Evolutionary conservation across 192 early-diverging fungal genomes (phyloP), one percentile per base, ranked within the genome.

Genomic region (Backusella liffmaniae): DNA sequence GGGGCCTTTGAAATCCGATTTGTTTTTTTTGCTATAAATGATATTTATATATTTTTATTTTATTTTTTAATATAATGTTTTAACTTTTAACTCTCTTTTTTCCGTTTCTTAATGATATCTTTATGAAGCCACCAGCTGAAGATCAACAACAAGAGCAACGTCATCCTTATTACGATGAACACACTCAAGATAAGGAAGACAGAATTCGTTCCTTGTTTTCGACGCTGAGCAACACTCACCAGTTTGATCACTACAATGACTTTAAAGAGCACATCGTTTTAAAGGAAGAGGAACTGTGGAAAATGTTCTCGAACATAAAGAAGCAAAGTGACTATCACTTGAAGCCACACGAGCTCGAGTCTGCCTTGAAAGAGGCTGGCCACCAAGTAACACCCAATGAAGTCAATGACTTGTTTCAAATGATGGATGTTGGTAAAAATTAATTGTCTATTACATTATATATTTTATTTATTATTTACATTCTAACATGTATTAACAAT

Each of bases 261-360:
- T 90, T 90, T 74, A 81, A 84, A 46, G 62, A 83, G 59, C 92
- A 91, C 82, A 86, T 92, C 7, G 75, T 87, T 9, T 79, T 86
- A 69, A 92, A 92, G 73, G 92, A 92, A 74, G 77, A 84, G 69
- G 86, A 91, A 51, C 76, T 93, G 21, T 86, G 84, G 84, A 77
- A 84, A 16, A 77, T 93, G 21, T 93, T 93, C 79, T 42, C 77
- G 29, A 79, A 89, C 76, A 91, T 91, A 23, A 91, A 91, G 65
- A 84, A 87, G 35, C 82, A 79, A 41, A 79, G 86, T 10, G 90
- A 92, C 71, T 75, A 88, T 37, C 77, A 84, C 32, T 85, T 93
- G 41, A 86, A 88, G 29, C 79, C 83, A 1, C 73, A 82, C 12
- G 89, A 93, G 68, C 82, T 93, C 29, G 80, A 84, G 69, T 70